These are phyloP conservation scores for Colletotrichum liaoningense DNA, from an alignment of 2,329 filamentous ascomycete genomes.

Conservation along the genomic window DNA sequence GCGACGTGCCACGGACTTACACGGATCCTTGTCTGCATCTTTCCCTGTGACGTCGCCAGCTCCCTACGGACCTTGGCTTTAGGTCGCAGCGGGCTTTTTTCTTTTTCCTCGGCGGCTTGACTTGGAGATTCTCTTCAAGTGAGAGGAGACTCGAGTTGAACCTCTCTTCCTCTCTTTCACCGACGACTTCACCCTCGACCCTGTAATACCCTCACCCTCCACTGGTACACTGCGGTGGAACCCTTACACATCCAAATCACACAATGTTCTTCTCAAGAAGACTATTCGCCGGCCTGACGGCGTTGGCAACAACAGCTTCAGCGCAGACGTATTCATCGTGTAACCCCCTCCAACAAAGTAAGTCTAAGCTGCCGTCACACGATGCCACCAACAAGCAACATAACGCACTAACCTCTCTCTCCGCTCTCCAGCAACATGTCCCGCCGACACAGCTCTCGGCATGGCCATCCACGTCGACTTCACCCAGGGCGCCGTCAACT, in stretches of 20 bases:
- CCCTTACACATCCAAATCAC: not conserved
- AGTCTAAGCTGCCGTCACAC: conserved; percentile 8
- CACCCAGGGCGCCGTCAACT: conserved; percentile 79
- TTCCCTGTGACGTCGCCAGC: conserved; percentile 30
- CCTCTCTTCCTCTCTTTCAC: not conserved
- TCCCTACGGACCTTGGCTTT: conserved; percentile 9
- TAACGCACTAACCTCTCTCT: not conserved
- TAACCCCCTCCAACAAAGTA: conserved; percentile 51
- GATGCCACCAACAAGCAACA: not conserved
- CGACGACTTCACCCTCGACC: not conserved
- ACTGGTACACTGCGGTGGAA: not conserved
- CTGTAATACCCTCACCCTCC: not conserved
- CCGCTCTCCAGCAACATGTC: conserved; percentile 66
- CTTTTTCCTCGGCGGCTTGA: not conserved
- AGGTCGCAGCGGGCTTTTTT: not conserved
- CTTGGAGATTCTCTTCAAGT: conserved; percentile 16
- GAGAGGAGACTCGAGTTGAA: not conserved
- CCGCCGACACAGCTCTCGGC: conserved; percentile 82
- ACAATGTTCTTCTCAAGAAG: conserved; percentile 31
- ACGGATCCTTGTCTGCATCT: conserved; percentile 26
- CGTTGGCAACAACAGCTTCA: conserved; percentile 41
- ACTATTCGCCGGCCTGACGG: conserved; percentile 37
- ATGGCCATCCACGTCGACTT: conserved; percentile 89
- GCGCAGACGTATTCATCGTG: conserved; percentile 55
- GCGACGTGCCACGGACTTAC: conserved; percentile 30